phyloP scores from a whole-genome alignment of 805 yeast species.

The Candida gorgasii region DNA sequence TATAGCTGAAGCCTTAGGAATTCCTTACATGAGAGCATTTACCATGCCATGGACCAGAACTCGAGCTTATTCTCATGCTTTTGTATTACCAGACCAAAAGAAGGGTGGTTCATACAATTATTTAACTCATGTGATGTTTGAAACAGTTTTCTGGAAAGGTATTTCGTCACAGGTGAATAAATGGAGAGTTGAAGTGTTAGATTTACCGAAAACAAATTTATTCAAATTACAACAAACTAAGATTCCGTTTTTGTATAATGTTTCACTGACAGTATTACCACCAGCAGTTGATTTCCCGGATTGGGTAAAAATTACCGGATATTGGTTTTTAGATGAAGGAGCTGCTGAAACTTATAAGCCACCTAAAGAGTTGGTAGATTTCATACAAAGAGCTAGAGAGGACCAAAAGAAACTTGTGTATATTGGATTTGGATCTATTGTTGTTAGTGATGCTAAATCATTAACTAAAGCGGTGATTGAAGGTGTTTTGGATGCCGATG shows the following conservation, averaged over 20 bases:
- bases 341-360: conserved; percentile 54
- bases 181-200: conserved; percentile 76
- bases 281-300: conserved; percentile 93
- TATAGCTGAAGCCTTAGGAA: conserved; percentile 86
- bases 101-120: conserved; percentile 92
- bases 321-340: conserved; percentile 86
- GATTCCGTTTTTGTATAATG: conserved; percentile 86
- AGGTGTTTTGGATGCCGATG: conserved; percentile 79
- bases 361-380: conserved; percentile 54
- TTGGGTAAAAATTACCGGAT: conserved; percentile 95
- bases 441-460: conserved; percentile 77
- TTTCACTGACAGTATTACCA: conserved; percentile 85
- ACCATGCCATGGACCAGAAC: conserved; percentile 99
- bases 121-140: conserved; percentile 90
- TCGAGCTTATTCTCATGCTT: conserved; percentile 94
- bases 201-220: conserved; percentile 67
- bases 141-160: conserved; percentile 91
- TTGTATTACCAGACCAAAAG: conserved; percentile 90
- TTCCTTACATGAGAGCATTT: conserved; percentile 92
- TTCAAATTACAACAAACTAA: conserved; percentile 71
- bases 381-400: conserved; percentile 60
- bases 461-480: conserved; percentile 76
- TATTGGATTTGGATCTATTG: conserved; percentile 95
- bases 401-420: conserved; percentile 75
- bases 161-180: conserved; percentile 81